phyloP scores from a whole-genome alignment of 2,329 filamentous ascomycete genomes.

The Nannizziopsis barbatae region DNA sequence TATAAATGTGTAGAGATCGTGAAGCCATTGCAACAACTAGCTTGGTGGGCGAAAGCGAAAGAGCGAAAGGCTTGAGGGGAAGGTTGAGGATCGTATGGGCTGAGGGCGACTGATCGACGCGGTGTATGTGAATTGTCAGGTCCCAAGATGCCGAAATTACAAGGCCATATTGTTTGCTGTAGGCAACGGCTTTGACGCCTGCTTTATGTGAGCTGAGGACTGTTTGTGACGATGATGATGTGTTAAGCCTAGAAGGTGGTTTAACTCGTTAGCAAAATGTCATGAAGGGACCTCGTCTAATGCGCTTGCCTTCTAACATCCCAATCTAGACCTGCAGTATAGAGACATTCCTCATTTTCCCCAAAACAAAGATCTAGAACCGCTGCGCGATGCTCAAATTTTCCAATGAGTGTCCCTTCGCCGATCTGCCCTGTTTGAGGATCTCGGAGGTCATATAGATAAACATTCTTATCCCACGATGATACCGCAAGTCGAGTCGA shows the following conservation, averaged over 20 bases:
- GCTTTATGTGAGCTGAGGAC: slow-evolving; percentile 67
- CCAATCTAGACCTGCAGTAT: slow-evolving; percentile 76
- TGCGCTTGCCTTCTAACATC: slow-evolving; percentile 59
- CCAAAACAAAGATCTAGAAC: slow-evolving; percentile 90
- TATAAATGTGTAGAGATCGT: slow-evolving; percentile 88
- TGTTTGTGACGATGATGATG: slow-evolving; percentile 59
- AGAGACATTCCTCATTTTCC: slow-evolving; percentile 68
- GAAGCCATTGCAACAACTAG: slow-evolving; percentile 93
- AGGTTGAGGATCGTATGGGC: slow-evolving; percentile 55
- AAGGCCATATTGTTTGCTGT: slow-evolving; percentile 62
- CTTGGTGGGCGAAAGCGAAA: slow-evolving; percentile 67
- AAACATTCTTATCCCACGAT: slow-evolving; percentile 88
- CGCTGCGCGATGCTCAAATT: slow-evolving; percentile 70
- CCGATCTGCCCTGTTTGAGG: slow-evolving; percentile 43
- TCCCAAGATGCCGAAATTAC: slow-evolving; percentile 93
- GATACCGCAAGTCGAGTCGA: slow-evolving; percentile 75
- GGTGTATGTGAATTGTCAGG: slow-evolving; percentile 74
- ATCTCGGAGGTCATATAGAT: slow-evolving; percentile 65
- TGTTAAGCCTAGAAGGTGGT: slow-evolving; percentile 47
- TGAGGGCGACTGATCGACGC: slow-evolving; percentile 42
- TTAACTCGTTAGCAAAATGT: too few species aligned
- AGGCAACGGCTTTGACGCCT: slow-evolving; percentile 73
- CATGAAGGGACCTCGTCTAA: too few species aligned
- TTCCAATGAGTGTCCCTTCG: slow-evolving; percentile 54
- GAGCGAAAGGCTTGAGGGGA: slow-evolving; percentile 78